Evolutionary conservation across 2,329 filamentous ascomycete species (phyloP).

Genomic region (Pleurostoma richardsiae): DNA sequence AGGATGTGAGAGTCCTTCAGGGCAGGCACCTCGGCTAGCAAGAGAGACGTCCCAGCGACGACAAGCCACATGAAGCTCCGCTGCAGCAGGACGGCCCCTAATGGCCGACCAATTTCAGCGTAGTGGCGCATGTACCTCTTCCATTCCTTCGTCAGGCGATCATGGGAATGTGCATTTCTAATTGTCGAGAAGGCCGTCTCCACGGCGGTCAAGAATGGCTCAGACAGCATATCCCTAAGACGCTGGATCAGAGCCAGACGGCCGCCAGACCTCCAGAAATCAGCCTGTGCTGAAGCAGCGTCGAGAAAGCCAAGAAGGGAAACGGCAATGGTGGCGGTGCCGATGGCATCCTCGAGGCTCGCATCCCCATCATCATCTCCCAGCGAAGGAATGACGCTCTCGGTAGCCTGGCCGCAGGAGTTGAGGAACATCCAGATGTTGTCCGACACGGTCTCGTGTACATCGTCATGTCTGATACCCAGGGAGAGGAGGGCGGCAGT

Average conservation of each 20-base stretch:
- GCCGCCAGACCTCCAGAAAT: constrained; percentile 76
- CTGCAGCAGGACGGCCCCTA: constrained; percentile 89
- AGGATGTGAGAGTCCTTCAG: constrained; percentile 62
- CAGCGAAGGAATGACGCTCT: constrained; percentile 46
- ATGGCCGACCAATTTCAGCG: constrained; percentile 68
- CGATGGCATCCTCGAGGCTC: constrained; percentile 60
- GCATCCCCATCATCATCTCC: constrained; percentile 51
- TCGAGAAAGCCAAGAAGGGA: constrained; percentile 89
- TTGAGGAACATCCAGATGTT: constrained; percentile 69
- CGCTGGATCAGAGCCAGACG: constrained; percentile 68
- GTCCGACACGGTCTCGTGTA: constrained; percentile 62
- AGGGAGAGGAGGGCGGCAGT: constrained; percentile 77
- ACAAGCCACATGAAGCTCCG: constrained; percentile 83
- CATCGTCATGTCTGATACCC: constrained; percentile 63
- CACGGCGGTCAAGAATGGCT: constrained; percentile 77
- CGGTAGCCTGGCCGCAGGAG: constrained; percentile 61
- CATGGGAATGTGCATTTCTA: constrained; percentile 67
- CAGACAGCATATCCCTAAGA: constrained; percentile 70
- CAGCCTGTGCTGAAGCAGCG: constrained; percentile 69
- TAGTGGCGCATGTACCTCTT: constrained; percentile 82
- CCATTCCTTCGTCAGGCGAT: constrained; percentile 73
- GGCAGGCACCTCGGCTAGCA: constrained; percentile 58
- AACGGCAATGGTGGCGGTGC: constrained; percentile 71
- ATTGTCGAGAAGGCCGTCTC: constrained; percentile 90
- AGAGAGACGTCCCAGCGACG: constrained; percentile 69